Evolutionary conservation across 2,329 filamentous ascomycete genomes (phyloP).

Genomic region (Colletotrichum kahawae): DNA sequence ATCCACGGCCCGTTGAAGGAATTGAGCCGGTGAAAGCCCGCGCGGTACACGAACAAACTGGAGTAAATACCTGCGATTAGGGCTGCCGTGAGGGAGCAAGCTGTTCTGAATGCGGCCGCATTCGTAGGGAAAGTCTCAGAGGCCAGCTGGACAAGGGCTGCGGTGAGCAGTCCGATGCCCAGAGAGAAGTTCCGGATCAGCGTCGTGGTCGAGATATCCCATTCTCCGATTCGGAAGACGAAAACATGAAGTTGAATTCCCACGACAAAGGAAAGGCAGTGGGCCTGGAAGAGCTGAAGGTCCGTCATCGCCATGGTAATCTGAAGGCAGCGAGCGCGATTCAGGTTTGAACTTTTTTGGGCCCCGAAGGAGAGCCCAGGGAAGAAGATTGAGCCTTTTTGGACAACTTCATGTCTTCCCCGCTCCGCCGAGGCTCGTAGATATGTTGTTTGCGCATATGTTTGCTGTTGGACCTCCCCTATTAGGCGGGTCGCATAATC

Average conservation of each 20-base stretch:
- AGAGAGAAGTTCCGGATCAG: slow-evolving; percentile 16
- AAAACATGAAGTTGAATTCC: slow-evolving; percentile 23
- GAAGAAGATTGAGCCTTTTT: background rate
- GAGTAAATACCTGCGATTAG: slow-evolving; percentile 18
- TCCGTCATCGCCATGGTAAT: background rate
- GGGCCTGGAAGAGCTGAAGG: background rate
- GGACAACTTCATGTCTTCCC: background rate
- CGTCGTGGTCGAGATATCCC: slow-evolving; percentile 24
- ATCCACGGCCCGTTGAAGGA: slow-evolving; percentile 31
- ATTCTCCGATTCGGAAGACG: slow-evolving; percentile 29
- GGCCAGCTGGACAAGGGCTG: background rate
- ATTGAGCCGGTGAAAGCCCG: slow-evolving; percentile 30
- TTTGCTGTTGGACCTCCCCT: background rate
- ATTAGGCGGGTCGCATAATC: background rate
- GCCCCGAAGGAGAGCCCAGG: background rate
- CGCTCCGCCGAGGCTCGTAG: background rate
- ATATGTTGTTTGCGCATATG: background rate
- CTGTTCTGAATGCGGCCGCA: background rate
- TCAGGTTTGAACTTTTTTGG: background rate
- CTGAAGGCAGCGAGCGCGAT: background rate
- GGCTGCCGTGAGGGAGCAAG: background rate
- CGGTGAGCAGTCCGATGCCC: background rate
- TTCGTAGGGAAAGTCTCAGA: background rate
- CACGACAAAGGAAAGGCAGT: slow-evolving; percentile 3
- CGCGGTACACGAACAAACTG: slow-evolving; percentile 27